phyloP scores from a whole-genome alignment of 169 alveolate genomes.

The Cryptosporidium andersoni region DNA sequence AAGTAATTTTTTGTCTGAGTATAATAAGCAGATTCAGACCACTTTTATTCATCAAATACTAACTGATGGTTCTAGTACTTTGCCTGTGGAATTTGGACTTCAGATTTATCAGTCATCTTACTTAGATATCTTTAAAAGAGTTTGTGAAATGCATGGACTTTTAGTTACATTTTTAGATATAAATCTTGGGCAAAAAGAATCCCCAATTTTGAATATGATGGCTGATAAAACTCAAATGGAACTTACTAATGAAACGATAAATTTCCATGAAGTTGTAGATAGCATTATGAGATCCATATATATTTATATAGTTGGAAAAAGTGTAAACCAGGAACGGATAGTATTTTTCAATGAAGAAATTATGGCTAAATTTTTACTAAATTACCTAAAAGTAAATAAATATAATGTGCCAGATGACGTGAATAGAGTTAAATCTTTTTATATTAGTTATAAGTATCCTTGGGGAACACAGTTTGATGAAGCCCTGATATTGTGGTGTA shows the following conservation, averaged over 20 bases:
- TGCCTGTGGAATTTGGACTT: constrained; percentile 52
- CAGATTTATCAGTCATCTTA: constrained; percentile 29
- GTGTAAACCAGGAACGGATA: not conserved
- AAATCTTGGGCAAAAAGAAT: not conserved
- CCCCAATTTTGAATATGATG: constrained; percentile 34
- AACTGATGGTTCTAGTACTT: constrained; percentile 34
- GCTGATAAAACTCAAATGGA: constrained; percentile 6
- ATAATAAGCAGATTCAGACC: not conserved
- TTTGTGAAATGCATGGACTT: constrained; percentile 64
- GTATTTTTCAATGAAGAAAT: constrained; percentile 52
- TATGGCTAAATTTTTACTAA: constrained; percentile 31
- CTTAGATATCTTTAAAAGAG: constrained; percentile 47
- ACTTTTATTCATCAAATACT: constrained; percentile 53
- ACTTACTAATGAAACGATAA: constrained; percentile 31
- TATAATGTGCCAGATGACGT: constrained; percentile 14
- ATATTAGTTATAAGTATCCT: constrained; percentile 36
- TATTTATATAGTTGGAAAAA: not conserved
- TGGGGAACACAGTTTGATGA: constrained; percentile 28
- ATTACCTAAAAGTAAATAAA: constrained; percentile 1
- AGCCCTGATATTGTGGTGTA: constrained; percentile 35
- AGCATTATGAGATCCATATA: no score
- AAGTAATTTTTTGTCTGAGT: not conserved
- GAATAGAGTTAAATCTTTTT: constrained; percentile 17
- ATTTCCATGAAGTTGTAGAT: constrained; percentile 2
- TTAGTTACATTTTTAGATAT: constrained; percentile 5